A percentile compares a stretch with the other conserved stretches of the same genome.
These are phyloP conservation scores for Cyclotella cryptica DNA, from an alignment of 108 stramenopile species.

Conservation along the genomic window DNA sequence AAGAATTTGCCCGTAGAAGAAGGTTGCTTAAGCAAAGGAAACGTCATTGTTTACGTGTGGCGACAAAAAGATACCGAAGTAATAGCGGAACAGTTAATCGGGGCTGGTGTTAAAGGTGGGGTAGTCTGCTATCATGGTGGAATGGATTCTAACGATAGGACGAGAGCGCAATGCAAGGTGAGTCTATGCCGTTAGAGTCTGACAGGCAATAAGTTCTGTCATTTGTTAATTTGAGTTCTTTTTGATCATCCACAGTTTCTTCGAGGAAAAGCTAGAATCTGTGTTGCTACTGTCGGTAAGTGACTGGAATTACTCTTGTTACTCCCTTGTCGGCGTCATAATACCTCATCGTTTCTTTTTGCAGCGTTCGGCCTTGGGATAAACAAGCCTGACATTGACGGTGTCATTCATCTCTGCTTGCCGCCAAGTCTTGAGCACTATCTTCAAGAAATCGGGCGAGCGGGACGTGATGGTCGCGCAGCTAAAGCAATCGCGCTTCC, in stretches of 20 bases:
- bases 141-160: conserved; percentile 77
- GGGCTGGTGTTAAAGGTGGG: conserved; percentile 69
- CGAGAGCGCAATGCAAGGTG: conserved; percentile 80
- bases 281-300: conserved; percentile 87
- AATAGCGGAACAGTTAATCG: conserved; percentile 75
- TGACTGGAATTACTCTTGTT: background rate
- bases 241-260: conserved; percentile 60
- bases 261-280: conserved; percentile 88
- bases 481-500: conserved; percentile 82
- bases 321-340: background rate
- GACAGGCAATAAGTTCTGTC: background rate
- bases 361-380: conserved; percentile 97
- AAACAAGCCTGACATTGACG: conserved; percentile 93
- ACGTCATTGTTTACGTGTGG: conserved; percentile 94
- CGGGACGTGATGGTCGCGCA: conserved; percentile 93
- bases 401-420: conserved; percentile 88
- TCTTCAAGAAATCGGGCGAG: conserved; percentile 97
- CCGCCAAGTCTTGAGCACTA: conserved; percentile 94
- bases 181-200: conserved; percentile 7
- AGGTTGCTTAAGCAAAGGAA: conserved; percentile 75
- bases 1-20: conserved; percentile 49
- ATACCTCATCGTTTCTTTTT: background rate
- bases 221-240: background rate
- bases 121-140: conserved; percentile 91
- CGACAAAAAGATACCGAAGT: conserved; percentile 88